Conservation (phyloP, 2,329 filamentous ascomycete species). For the Trichoderma simmonsii region DNA sequence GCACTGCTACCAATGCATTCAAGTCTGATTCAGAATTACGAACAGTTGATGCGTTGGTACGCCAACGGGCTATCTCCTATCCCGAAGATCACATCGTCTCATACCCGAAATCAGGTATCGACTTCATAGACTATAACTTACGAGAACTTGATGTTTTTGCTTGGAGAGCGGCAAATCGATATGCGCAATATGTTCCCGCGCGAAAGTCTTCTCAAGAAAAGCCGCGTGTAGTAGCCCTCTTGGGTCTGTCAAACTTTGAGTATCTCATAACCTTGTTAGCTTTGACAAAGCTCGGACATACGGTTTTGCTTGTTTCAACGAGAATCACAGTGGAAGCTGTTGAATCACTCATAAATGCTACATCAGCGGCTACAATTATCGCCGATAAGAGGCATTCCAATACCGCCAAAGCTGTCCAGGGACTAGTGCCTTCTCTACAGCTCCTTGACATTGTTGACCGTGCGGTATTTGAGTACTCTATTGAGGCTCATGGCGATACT, state of each 20-base stretch:
- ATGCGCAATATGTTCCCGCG: background rate
- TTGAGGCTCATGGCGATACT: constrained; percentile 6
- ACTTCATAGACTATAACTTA: background rate
- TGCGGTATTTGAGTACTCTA: background rate
- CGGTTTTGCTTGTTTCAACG: background rate
- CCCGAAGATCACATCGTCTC: constrained; percentile 5
- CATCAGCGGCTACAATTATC: constrained; percentile 3
- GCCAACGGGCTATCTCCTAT: background rate
- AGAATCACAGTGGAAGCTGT: constrained; percentile 1
- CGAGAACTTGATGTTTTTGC: constrained; percentile 3
- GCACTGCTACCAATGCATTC: background rate
- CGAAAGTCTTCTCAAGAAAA: background rate
- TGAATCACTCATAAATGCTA: constrained; percentile 4
- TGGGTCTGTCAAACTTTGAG: constrained; percentile 1
- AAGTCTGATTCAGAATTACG: background rate
- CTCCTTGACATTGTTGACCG: background rate
- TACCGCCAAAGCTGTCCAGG: background rate
- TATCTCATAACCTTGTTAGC: constrained; percentile 9
- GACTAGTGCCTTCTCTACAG: background rate
- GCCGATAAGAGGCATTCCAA: background rate
- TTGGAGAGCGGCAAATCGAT: constrained; percentile 1
- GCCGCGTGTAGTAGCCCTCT: background rate
- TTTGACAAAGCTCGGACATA: constrained; percentile 6
- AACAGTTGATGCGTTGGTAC: constrained; percentile 2
- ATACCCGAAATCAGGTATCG: background rate